Base-by-base conservation (phyloP, 1,139 yeast genomes). In the Debaryomycetaceae sp. region DNA sequence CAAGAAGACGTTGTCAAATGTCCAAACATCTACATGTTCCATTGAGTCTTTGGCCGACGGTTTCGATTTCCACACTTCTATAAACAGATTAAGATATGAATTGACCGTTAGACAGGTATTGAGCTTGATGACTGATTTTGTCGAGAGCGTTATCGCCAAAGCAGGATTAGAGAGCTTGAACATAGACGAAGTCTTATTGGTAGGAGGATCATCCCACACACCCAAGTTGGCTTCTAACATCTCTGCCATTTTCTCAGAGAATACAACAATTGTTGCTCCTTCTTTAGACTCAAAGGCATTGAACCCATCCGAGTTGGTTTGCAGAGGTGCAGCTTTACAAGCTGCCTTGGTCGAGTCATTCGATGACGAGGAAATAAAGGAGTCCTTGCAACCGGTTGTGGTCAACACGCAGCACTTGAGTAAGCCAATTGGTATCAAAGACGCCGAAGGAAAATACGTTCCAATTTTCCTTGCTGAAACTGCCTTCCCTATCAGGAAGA, bases 281-380 rank as follows among this genome's bases (percentile, higher is more conserved):
- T 74, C 87, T 27, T 62, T 79, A 48, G 90, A 85, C 64, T 56
- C 87, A 52, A 87, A 87, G 68, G 90, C 96, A 45, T 63, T 85
- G 49, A 83, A 86, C 73, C 97, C 99, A 50, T 82, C 88, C 59
- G 99, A 95, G 72, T 78, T 90, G 60, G 76, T 86, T 54, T 84
- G 96, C 54, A 86, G 96, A 64, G 99, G 99, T 71, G 96, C 97
- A 50, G 97, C 99, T 49, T 79, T 93, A 63, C 99, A 95, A 76
- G 99, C 97, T 42, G 82, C 96, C 37, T 75, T 95, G 64, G 78
- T 91, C 53, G 87, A 88, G 58, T 75, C 82, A 44, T 89, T 85
- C 58, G 98, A 91, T 60, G 88, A 79, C 48, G 95, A 87, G 44
- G 98, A 91, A 70, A 78, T 93, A 57, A 74, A 77, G 45, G 96